A percentile compares a stretch with the other conserved stretches of the same genome.
phyloP scores from a whole-genome alignment of 2,329 filamentous ascomycete species.

The Aureobasidium sp. region DNA sequence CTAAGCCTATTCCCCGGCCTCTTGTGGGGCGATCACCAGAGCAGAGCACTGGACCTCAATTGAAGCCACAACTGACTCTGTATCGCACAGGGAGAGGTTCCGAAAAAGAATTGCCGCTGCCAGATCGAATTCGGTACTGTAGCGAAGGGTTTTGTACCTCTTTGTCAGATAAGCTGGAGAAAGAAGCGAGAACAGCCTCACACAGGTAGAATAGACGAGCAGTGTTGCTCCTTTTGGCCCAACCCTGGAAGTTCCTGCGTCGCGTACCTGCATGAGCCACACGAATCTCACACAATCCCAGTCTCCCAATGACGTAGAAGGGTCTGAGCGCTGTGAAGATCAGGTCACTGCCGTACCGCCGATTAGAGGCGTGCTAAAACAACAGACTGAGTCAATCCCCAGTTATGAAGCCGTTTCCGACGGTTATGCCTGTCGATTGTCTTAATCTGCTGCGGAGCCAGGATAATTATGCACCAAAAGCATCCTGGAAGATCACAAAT shows the following conservation, averaged over 20 bases:
- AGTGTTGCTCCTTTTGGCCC: not conserved
- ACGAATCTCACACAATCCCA: not conserved
- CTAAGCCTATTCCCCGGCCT: slow-evolving; percentile 11
- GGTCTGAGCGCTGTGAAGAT: slow-evolving; percentile 5
- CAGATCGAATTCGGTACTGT: not conserved
- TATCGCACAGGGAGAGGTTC: not conserved
- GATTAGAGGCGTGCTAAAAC: not conserved
- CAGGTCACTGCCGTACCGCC: not conserved
- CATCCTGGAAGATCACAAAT: not conserved
- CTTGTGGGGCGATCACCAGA: slow-evolving; percentile 2
- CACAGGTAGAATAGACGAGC: slow-evolving; percentile 7
- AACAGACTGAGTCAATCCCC: slow-evolving; percentile 11
- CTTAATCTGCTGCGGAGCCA: slow-evolving; percentile 1
- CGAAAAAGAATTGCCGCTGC: not conserved
- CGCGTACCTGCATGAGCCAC: slow-evolving; percentile 15
- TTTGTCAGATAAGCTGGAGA: not conserved
- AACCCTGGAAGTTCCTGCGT: not conserved
- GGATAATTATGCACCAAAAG: not conserved
- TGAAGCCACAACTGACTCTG: not conserved
- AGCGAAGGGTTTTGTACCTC: not conserved
- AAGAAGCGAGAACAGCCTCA: slow-evolving; percentile 1
- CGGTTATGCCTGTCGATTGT: slow-evolving; percentile 8
- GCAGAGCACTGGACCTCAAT: not conserved
- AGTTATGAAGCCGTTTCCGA: not conserved
- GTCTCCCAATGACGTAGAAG: not conserved